These are phyloP conservation scores for Colletotrichum aenigma DNA, from an alignment of 2,329 filamentous ascomycete genomes.

Conservation along the genomic window DNA sequence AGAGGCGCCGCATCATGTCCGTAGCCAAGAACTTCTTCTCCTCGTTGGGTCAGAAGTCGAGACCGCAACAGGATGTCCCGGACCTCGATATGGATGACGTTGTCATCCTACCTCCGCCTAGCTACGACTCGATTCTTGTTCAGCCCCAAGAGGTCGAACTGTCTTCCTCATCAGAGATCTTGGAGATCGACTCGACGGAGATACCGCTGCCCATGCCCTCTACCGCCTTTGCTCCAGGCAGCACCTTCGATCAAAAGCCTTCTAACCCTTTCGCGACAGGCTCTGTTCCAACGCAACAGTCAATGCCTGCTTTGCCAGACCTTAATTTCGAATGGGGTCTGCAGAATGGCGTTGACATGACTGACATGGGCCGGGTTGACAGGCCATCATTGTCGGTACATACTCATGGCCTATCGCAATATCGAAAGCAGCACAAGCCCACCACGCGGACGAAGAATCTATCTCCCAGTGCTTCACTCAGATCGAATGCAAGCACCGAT, in stretches of 20 bases:
- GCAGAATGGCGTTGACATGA: slow-evolving; percentile 18
- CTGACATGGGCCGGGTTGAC: slow-evolving; percentile 19
- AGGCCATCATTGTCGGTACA: slow-evolving; percentile 43
- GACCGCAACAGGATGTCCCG: slow-evolving; percentile 34
- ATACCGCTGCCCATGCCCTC: slow-evolving; percentile 28
- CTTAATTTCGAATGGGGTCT: slow-evolving; percentile 11
- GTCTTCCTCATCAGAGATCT: slow-evolving; percentile 53
- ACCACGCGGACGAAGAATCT: slow-evolving; percentile 44
- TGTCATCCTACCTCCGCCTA: slow-evolving; percentile 41
- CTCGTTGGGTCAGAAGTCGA: slow-evolving; percentile 52
- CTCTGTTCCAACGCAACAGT: background rate
- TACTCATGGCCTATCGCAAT: slow-evolving; percentile 38
- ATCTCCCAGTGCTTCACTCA: slow-evolving; percentile 52
- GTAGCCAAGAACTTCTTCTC: slow-evolving; percentile 61
- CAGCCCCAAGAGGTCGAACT: slow-evolving; percentile 45
- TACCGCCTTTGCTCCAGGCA: background rate
- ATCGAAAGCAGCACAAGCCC: slow-evolving; percentile 27
- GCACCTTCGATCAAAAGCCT: background rate
- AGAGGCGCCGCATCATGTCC: slow-evolving; percentile 54
- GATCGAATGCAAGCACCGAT: slow-evolving; percentile 45
- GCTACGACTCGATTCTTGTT: slow-evolving; percentile 47
- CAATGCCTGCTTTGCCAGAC: slow-evolving; percentile 2
- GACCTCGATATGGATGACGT: slow-evolving; percentile 35
- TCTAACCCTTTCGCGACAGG: background rate
- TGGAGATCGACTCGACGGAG: slow-evolving; percentile 57